Conservation (phyloP, 2,329 filamentous ascomycete genomes). For the Lecanicillium sp. region DNA sequence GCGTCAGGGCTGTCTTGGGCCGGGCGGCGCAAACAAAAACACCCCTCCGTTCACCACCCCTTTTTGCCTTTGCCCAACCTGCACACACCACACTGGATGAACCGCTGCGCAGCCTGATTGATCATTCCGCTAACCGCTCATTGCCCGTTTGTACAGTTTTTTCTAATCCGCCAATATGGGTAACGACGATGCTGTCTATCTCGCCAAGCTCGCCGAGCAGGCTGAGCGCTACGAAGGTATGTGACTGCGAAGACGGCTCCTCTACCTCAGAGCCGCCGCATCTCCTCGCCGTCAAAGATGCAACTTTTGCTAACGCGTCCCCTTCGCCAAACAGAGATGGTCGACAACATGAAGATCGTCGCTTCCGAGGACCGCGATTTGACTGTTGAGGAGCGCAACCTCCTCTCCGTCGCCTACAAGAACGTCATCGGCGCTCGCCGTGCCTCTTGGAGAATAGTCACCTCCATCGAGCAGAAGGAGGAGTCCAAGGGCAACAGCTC, state of each 20-base stretch:
- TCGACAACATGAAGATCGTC: slow-evolving; percentile 99
- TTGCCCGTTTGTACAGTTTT: slow-evolving; percentile 15
- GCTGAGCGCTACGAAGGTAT: slow-evolving; percentile 99
- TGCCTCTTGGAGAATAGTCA: slow-evolving; percentile 97
- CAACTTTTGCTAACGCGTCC: slow-evolving; percentile 16
- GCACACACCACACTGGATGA: too few species aligned
- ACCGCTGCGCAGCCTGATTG: too few species aligned
- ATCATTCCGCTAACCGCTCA: slow-evolving; percentile 13
- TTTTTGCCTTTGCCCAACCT: neutral
- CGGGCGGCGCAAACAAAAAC: too few species aligned
- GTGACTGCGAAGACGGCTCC: slow-evolving; percentile 20
- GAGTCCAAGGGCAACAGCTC: slow-evolving; percentile 95
- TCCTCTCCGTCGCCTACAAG: slow-evolving; percentile 97
- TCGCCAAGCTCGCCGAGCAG: slow-evolving; percentile 99
- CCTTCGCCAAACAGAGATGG: slow-evolving; percentile 66
- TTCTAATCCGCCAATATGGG: slow-evolving; percentile 65
- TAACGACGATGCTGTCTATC: slow-evolving; percentile 98
- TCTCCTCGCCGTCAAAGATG: neutral
- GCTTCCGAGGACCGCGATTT: slow-evolving; percentile 79
- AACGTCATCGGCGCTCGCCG: slow-evolving; percentile 95
- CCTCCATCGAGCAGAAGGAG: slow-evolving; percentile 99
- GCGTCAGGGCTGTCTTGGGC: too few species aligned
- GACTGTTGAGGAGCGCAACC: slow-evolving; percentile 93
- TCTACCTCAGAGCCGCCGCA: neutral
- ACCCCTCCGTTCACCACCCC: too few species aligned